Percentiles rank a stretch among this genome's conserved stretches.
phyloP scores from a whole-genome alignment of 2,329 filamentous ascomycete genomes.

The Metarhizium brunneum region DNA sequence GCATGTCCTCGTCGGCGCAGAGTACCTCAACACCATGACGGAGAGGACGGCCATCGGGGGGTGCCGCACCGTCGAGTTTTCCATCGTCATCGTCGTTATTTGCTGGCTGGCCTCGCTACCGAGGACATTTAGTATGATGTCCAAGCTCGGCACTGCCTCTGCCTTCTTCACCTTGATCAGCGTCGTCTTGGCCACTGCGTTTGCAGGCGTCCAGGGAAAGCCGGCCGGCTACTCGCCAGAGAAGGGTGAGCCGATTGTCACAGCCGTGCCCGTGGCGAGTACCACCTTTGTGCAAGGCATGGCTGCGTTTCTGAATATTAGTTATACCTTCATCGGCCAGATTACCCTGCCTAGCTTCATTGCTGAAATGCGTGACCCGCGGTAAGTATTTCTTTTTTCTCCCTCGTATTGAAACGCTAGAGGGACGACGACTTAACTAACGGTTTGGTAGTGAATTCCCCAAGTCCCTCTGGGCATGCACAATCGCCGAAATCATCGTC shows the following conservation, averaged over 20 bases:
- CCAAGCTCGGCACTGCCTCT: constrained; percentile 68
- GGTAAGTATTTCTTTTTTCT: constrained; percentile 17
- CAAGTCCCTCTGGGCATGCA: constrained; percentile 86
- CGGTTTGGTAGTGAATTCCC: constrained; percentile 65
- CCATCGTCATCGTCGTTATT: constrained; percentile 62
- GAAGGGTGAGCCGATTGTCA: constrained; percentile 56
- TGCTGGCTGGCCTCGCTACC: constrained; percentile 76
- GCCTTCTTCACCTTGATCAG: constrained; percentile 87
- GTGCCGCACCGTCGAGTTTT: constrained; percentile 72
- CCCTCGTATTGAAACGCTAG: too few relatives aligned
- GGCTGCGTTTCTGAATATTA: constrained; percentile 89
- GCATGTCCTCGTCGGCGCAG: constrained; percentile 74
- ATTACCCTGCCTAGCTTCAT: constrained; percentile 93
- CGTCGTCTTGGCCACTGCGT: constrained; percentile 74
- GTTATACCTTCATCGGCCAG: constrained; percentile 92
- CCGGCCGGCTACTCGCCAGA: constrained; percentile 57
- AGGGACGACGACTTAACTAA: constrained; percentile 2
- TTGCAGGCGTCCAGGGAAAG: constrained; percentile 66
- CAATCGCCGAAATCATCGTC: constrained; percentile 76
- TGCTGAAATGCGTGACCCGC: constrained; percentile 73
- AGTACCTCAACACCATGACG: constrained; percentile 86
- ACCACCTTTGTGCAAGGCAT: constrained; percentile 77
- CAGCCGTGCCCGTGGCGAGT: constrained; percentile 54
- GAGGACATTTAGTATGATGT: constrained; percentile 72
- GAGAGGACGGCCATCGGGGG: constrained; percentile 50